Percentiles rank a stretch among this genome's conserved stretches.
These are phyloP conservation scores for Pachyrhizus erosus DNA, from an alignment of 306 rosid genomes.

Conservation along the genomic window DNA sequence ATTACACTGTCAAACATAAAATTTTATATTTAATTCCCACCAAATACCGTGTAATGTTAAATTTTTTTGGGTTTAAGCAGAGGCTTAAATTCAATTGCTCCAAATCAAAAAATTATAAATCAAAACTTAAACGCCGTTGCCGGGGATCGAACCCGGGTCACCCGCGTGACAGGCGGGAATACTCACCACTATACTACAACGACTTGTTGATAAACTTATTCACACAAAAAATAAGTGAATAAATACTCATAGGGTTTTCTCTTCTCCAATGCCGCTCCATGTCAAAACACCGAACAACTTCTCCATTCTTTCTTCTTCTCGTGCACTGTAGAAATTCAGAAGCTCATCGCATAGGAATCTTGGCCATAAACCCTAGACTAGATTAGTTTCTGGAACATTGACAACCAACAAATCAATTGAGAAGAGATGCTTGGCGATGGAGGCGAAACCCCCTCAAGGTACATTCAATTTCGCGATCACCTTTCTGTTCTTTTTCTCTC, in stretches of 20 bases:
- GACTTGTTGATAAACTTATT: neutral
- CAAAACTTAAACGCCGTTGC: constrained; percentile 51
- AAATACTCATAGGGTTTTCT: neutral
- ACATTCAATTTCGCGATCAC: neutral
- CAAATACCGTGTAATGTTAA: no score
- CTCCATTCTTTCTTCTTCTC: neutral
- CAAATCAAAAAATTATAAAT: neutral
- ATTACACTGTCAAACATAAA: no score
- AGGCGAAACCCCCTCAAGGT: constrained; percentile 71
- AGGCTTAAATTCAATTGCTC: no score
- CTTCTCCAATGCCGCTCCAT: neutral
- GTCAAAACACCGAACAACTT: constrained; percentile 19
- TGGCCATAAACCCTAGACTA: constrained; percentile 24
- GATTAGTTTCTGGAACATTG: constrained; percentile 4
- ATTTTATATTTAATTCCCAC: no score
- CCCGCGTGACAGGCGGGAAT: constrained; percentile 45
- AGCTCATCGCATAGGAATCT: neutral
- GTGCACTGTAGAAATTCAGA: neutral
- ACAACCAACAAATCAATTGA: neutral
- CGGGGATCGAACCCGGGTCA: constrained; percentile 74
- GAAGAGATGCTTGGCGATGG: constrained; percentile 70
- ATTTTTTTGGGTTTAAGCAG: no score
- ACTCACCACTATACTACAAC: constrained; percentile 78
- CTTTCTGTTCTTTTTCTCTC: neutral
- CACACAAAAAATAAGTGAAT: neutral